Percentiles rank a stretch among this genome's conserved stretches.
Conservation (phyloP, 345 rosid species). For the Mercurialis annua region DNA sequence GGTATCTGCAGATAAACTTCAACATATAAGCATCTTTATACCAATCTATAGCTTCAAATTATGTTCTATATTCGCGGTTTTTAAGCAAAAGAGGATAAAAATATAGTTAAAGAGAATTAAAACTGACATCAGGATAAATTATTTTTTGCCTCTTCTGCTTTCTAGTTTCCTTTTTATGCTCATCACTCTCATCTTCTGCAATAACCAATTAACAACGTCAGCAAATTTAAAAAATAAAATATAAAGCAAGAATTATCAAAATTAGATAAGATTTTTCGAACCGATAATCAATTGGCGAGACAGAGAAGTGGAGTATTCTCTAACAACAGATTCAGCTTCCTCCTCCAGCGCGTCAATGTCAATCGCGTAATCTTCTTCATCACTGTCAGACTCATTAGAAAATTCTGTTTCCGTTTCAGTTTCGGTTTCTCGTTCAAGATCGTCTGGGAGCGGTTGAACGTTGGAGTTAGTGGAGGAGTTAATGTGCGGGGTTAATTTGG, state of each 20-base stretch:
- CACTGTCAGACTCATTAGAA: conserved; percentile 22
- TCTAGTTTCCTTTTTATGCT: conserved; percentile 45
- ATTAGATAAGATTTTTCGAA: conserved; percentile 7
- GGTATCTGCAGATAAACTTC: conserved; percentile 57
- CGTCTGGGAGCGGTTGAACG: conserved; percentile 21
- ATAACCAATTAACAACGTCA: not conserved
- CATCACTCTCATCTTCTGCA: conserved; percentile 58
- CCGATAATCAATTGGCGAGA: conserved; percentile 63
- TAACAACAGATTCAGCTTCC: conserved; percentile 64
- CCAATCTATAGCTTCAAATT: not conserved
- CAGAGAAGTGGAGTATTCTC: conserved; percentile 53
- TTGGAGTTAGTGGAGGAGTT: conserved; percentile 18
- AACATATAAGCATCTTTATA: not conserved
- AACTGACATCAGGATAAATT: conserved; percentile 38
- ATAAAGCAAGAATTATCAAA: not conserved
- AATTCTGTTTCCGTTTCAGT: conserved; percentile 11
- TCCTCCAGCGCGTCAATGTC: conserved; percentile 62
- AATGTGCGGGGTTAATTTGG: conserved; percentile 23
- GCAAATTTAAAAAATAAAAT: too few relatives aligned
- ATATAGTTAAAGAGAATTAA: not conserved
- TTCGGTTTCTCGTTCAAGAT: conserved; percentile 11
- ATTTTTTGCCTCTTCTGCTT: conserved; percentile 47
- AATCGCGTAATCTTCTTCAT: conserved; percentile 23
- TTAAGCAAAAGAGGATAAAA: not conserved
- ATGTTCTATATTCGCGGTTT: not conserved